Evolutionary conservation across 148 eudicot genomes (phyloP).

Genomic region (Amaranthus hypochondriacus): DNA sequence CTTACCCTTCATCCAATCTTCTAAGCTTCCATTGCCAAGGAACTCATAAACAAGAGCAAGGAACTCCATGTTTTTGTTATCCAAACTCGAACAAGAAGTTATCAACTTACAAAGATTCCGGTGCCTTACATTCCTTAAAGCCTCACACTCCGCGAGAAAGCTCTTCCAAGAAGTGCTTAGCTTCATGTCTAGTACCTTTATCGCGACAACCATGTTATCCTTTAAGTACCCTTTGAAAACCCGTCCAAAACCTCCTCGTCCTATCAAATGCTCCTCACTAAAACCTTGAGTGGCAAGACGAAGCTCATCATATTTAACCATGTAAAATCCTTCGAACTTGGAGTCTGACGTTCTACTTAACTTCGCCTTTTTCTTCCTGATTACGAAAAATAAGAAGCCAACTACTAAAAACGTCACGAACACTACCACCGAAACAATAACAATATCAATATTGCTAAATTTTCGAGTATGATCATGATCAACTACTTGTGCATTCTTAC

Average conservation of each 20-base stretch:
- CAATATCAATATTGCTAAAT: not conserved
- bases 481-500: constrained; percentile 1
- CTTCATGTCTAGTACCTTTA: constrained; percentile 31
- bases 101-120: constrained; percentile 37
- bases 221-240: constrained; percentile 25
- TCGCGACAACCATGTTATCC: constrained; percentile 19
- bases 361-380: constrained; percentile 21
- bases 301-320: constrained; percentile 36
- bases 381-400: constrained; percentile 7
- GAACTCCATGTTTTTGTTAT: constrained; percentile 27
- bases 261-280: constrained; percentile 30
- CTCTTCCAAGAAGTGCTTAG: constrained; percentile 25
- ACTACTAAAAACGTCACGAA: constrained; percentile 11
- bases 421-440: constrained; percentile 2
- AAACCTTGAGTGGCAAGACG: constrained; percentile 40
- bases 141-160: constrained; percentile 35
- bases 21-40: constrained; percentile 27
- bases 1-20: constrained; percentile 33
- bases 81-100: constrained; percentile 35
- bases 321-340: not conserved
- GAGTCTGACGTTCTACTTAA: constrained; percentile 1
- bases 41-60: constrained; percentile 29
- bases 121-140: constrained; percentile 31
- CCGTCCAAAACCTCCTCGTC: constrained; percentile 34
- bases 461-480: not conserved